These are phyloP conservation scores for Ustilago tritici DNA, from an alignment of 1,284 basidiomycete species.

Conservation along the genomic window DNA sequence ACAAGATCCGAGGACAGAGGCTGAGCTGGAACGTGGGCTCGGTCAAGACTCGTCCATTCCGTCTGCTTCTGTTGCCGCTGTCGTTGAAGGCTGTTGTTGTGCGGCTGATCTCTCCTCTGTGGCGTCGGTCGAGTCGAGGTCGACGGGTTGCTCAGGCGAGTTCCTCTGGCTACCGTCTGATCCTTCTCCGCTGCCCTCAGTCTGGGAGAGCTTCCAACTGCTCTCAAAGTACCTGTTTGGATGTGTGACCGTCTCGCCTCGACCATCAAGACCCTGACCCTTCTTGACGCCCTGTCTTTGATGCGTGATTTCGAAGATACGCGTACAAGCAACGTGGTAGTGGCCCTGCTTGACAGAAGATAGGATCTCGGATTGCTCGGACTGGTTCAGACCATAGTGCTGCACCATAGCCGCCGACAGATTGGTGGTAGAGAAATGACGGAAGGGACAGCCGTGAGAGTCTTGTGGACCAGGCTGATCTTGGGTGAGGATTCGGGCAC, in stretches of 20 bases:
- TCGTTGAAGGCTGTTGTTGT: slow-evolving; percentile 4
- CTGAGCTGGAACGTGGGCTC: slow-evolving; percentile 2
- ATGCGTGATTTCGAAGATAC: slow-evolving; percentile 96
- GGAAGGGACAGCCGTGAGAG: slow-evolving; percentile 93
- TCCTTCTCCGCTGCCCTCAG: slow-evolving; percentile 9
- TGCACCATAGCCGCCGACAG: slow-evolving; percentile 82
- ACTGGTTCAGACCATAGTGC: slow-evolving; percentile 78
- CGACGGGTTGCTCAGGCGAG: slow-evolving; percentile 22
- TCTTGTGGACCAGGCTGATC: slow-evolving; percentile 81
- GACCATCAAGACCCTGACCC: slow-evolving; percentile 84
- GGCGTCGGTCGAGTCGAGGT: slow-evolving; percentile 1
- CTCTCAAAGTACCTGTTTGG: slow-evolving; percentile 83
- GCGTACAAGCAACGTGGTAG: slow-evolving; percentile 95
- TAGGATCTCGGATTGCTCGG: slow-evolving; percentile 88
- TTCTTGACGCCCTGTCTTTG: slow-evolving; percentile 79
- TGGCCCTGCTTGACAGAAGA: slow-evolving; percentile 83
- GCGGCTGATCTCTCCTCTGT: slow-evolving; percentile 4
- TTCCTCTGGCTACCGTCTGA: slow-evolving; percentile 19
- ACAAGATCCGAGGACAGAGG: slow-evolving; percentile 2
- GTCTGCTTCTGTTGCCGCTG: slow-evolving; percentile 13
- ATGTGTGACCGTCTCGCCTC: slow-evolving; percentile 90
- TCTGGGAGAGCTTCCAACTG: slow-evolving; percentile 67
- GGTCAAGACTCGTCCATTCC: slow-evolving; percentile 40
- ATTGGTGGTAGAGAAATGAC: slow-evolving; percentile 87
- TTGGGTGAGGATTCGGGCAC: slow-evolving; percentile 85